Conservation (phyloP, 1,139 yeast genomes). For the Tardiomyces depauwii region DNA sequence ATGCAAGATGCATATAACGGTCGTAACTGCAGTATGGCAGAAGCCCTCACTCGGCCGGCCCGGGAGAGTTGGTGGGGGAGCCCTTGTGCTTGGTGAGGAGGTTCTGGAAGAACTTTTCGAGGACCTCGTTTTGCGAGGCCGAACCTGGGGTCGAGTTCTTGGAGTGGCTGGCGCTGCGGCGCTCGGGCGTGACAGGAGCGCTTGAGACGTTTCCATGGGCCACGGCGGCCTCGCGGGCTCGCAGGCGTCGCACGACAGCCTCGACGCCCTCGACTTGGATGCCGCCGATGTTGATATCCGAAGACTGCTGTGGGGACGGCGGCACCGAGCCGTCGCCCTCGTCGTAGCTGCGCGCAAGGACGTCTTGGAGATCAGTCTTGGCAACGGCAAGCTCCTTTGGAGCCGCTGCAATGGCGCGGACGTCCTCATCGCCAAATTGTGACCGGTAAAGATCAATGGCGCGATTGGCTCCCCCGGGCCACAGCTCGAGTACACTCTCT, state of each 20-base stretch:
- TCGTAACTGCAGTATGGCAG: neutral
- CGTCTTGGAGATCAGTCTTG: slow-evolving; percentile 1
- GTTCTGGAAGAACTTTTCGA: slow-evolving; percentile 20
- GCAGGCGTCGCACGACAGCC: slow-evolving; percentile 18
- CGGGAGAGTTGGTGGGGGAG: neutral
- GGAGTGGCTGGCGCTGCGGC: slow-evolving; percentile 6
- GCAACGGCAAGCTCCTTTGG: neutral
- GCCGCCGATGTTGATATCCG: slow-evolving; percentile 18
- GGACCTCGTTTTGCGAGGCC: slow-evolving; percentile 16
- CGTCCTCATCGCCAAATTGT: neutral
- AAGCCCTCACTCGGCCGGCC: neutral
- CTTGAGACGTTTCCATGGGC: slow-evolving; percentile 6
- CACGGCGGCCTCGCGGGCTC: slow-evolving; percentile 13
- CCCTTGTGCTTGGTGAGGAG: slow-evolving; percentile 12
- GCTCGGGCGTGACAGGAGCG: slow-evolving; percentile 9
- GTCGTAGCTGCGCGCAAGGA: neutral
- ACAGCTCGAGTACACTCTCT: slow-evolving; percentile 8
- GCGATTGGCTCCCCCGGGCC: slow-evolving; percentile 5
- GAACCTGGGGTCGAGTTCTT: slow-evolving; percentile 4
- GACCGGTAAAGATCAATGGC: neutral
- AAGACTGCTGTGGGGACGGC: neutral
- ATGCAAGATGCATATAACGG: no score
- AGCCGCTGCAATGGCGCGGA: neutral
- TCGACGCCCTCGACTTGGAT: slow-evolving; percentile 21
- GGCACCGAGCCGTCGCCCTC: neutral